Percentiles rank a stretch among this genome's conserved stretches.
Conservation (phyloP, 2,329 filamentous ascomycete genomes). For the Gnomoniopsis sp. region DNA sequence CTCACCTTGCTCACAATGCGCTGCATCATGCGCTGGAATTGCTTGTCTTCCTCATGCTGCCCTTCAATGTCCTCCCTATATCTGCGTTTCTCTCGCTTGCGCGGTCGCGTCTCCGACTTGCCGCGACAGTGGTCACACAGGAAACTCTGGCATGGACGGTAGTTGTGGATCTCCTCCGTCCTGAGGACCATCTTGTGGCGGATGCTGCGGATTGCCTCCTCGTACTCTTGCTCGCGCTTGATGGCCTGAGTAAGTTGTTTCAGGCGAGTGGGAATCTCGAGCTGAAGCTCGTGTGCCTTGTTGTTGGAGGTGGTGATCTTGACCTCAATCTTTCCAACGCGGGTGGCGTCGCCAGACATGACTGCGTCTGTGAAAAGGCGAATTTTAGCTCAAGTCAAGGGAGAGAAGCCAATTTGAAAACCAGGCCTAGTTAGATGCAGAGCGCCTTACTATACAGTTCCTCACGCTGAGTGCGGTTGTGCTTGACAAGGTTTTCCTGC, state of each 20-base stretch:
- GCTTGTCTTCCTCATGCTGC: neutral
- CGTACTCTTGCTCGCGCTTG: neutral
- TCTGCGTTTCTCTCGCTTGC: neutral
- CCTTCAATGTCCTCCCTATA: neutral
- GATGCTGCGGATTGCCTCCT: neutral
- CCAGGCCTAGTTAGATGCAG: neutral
- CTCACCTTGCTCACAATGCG: neutral
- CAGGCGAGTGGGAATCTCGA: neutral
- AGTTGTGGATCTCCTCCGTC: constrained; percentile 11
- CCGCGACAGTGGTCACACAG: constrained; percentile 6
- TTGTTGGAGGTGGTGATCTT: neutral
- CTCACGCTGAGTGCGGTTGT: neutral
- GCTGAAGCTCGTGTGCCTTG: constrained; percentile 5
- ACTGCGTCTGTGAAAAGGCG: neutral
- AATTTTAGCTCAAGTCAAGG: neutral
- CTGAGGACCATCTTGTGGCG: constrained; percentile 3
- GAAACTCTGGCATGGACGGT: constrained; percentile 8
- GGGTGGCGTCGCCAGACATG: neutral
- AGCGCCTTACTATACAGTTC: neutral
- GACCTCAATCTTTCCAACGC: neutral
- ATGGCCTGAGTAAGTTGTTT: neutral
- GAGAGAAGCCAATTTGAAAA: neutral
- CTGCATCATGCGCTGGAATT: neutral
- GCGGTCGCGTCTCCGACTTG: neutral
- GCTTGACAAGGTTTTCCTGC: neutral